Base-by-base conservation (phyloP, 2,329 filamentous ascomycete genomes). In the Drechmeria coniospora region DNA sequence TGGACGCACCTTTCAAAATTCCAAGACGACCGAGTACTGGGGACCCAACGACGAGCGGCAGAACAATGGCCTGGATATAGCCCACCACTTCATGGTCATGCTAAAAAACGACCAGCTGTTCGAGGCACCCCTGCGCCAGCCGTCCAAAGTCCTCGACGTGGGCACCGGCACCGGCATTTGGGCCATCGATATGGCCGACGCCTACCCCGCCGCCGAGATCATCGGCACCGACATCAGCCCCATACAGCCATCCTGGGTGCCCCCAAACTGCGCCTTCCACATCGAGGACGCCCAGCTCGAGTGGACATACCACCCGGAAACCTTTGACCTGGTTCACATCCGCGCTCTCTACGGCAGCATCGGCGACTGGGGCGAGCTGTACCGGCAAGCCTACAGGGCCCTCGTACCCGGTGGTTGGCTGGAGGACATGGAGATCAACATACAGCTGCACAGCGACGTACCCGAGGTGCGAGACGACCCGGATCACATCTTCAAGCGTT, bases 251-350 rank as follows among this genome's bases (percentile, higher is more conserved):
- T 49, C 47, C 18, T 64, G 64, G 50, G 60, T 74, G 3, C 12
- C 31, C 2, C 30, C 25, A 11, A 39, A 36, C 16, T 30, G 27
- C 21, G 10, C 19, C 14, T 48, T 48, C 22, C 39, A 45, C 19
- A 42, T 56, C 31, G 54, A 49, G 25, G 52, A 49, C 34, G 46
- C 31, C 33, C 44, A 33, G 24, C 42, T 27, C 16, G 40, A 38
- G 15, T 50, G 47, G 47, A 49, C 44, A 1, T 50, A 43, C 21
- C 26, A 30, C 18, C 26, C 30, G 5, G 32, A 38, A 30, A 46
- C 56, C 17, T 68, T 71, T 40, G 70, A 76, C 46, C 68, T 63
- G 37, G 63, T 78, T 29, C 74, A 76, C 42, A 63, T 66, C 6
- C 62, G 65, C 17, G 56, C 65, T 38, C 52, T 76, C 36, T 53